Evolutionary conservation across 2,329 filamentous ascomycete species (phyloP).

Genomic region (Penicillium brasilianum): DNA sequence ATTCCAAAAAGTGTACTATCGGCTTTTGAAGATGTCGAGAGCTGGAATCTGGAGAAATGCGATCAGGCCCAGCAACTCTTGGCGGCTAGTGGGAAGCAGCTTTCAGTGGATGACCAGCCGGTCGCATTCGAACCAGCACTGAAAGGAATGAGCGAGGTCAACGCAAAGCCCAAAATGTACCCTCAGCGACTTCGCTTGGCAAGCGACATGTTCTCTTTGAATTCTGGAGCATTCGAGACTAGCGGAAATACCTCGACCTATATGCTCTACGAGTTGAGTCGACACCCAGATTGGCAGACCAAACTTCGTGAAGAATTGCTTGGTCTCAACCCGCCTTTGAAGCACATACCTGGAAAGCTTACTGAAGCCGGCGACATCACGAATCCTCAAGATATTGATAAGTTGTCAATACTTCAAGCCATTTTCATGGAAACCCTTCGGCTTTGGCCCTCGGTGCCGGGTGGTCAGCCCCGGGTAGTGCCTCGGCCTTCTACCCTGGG

Average conservation of each 20-base stretch:
- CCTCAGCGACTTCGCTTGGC: conserved; percentile 2
- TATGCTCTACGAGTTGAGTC: conserved; percentile 5
- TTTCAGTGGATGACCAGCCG: background rate
- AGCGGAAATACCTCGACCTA: conserved; percentile 7
- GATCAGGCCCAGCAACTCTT: conserved; percentile 5
- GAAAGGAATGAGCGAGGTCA: background rate
- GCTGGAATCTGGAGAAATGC: conserved; percentile 9
- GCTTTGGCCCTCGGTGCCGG: conserved; percentile 7
- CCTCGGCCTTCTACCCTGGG: conserved; percentile 1
- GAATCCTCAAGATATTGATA: conserved; percentile 5
- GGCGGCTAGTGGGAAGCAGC: background rate
- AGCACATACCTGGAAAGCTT: background rate
- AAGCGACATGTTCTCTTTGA: conserved; percentile 6
- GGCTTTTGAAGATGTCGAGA: background rate
- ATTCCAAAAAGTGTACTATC: background rate
- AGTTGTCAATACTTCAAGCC: conserved; percentile 3
- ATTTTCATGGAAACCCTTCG: conserved; percentile 9
- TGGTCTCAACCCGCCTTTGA: background rate
- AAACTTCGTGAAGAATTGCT: conserved; percentile 5
- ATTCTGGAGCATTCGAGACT: conserved; percentile 5
- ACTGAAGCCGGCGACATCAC: background rate
- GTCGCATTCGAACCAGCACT: conserved; percentile 1
- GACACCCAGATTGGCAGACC: conserved; percentile 7
- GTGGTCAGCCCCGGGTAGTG: conserved; percentile 3
- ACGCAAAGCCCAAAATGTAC: conserved; percentile 1